Evolutionary conservation across 495 filamentous ascomycete species (phyloP).

Genomic region (Corynascus novoguineensis): DNA sequence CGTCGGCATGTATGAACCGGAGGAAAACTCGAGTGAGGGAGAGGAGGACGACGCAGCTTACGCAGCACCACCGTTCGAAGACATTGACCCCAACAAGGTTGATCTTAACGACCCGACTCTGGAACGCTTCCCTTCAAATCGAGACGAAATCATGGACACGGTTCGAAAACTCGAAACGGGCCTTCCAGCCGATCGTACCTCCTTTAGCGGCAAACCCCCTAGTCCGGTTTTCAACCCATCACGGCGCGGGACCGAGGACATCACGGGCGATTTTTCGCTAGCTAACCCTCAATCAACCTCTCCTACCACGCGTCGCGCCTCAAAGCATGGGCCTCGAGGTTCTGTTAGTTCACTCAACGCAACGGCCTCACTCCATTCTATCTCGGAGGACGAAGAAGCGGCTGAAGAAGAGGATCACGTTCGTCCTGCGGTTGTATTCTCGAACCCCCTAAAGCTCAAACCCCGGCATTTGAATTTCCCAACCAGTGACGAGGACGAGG

Average conservation of each 20-base stretch:
- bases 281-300: conserved; percentile 7
- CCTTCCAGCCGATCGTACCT: conserved; percentile 40
- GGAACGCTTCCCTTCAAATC: conserved; percentile 47
- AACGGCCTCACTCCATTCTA: conserved; percentile 28
- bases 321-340: conserved; percentile 13
- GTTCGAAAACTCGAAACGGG: conserved; percentile 42
- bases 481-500: conserved; percentile 30
- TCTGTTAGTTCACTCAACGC: conserved; percentile 23
- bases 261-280: conserved; percentile 18
- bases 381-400: conserved; percentile 24
- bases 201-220: conserved; percentile 32
- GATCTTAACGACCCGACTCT: conserved; percentile 49
- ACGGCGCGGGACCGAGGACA: conserved; percentile 25
- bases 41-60: conserved; percentile 14
- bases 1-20: conserved; percentile 26
- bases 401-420: conserved; percentile 15
- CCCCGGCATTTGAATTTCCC: conserved; percentile 8
- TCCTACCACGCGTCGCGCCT: conserved; percentile 9
- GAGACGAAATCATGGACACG: conserved; percentile 42
- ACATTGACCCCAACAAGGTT: conserved; percentile 21
- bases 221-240: conserved; percentile 31
- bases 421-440: conserved; percentile 16
- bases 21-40: conserved; percentile 5
- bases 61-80: not conserved
- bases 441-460: conserved; percentile 19